These are phyloP conservation scores for Plasmopara halstedii DNA, from an alignment of 352 stramenopile genomes.

Conservation along the genomic window DNA sequence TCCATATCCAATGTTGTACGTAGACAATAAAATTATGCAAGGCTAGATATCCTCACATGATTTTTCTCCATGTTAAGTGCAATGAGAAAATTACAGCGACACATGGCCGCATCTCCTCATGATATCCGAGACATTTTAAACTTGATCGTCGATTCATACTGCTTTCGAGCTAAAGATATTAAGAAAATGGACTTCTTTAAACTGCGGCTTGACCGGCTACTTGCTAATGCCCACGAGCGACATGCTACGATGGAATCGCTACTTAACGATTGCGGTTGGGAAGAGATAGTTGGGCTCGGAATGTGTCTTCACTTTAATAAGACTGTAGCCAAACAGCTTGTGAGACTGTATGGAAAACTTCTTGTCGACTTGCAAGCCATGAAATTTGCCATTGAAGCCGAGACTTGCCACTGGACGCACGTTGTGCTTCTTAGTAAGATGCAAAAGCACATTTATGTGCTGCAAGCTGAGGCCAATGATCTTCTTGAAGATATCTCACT, in stretches of 20 bases:
- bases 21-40: neutral
- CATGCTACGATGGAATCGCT: constrained; percentile 44
- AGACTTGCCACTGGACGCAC: constrained; percentile 58
- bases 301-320: constrained; percentile 63
- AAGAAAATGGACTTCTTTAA: constrained; percentile 77
- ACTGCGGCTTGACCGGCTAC: constrained; percentile 44
- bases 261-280: constrained; percentile 63
- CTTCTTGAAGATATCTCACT: constrained; percentile 59
- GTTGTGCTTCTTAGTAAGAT: constrained; percentile 51
- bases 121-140: constrained; percentile 72
- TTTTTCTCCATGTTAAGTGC: constrained; percentile 15
- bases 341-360: constrained; percentile 48
- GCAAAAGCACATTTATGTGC: constrained; percentile 58
- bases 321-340: constrained; percentile 57
- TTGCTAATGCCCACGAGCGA: constrained; percentile 31
- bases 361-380: constrained; percentile 59
- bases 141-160: constrained; percentile 75
- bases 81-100: constrained; percentile 37
- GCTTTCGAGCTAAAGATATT: constrained; percentile 65
- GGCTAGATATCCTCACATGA: constrained; percentile 1
- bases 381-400: constrained; percentile 63
- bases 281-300: constrained; percentile 53
- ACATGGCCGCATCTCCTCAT: constrained; percentile 41
- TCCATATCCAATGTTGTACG: constrained; percentile 55
- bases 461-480: constrained; percentile 57